phyloP scores from a whole-genome alignment of 2,329 filamentous ascomycete species.

The Colletotrichum orchidophilum region DNA sequence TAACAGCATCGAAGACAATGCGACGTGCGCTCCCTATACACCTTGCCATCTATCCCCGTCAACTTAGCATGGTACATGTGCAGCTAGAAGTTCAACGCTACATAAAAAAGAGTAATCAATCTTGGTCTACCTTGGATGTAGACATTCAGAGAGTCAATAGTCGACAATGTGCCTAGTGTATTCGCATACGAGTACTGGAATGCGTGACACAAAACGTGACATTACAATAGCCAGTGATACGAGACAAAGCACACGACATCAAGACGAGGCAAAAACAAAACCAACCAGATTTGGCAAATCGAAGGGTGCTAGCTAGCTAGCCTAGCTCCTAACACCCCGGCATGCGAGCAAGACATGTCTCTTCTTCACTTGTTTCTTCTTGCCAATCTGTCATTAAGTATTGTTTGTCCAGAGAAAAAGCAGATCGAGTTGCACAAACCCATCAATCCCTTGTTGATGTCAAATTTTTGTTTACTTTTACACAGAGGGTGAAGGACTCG shows the following conservation, averaged over 20 bases:
- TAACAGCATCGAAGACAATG: too few relatives aligned
- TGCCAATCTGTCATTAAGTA: neutral
- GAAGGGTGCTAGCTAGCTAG: neutral
- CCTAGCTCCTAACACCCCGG: too few relatives aligned
- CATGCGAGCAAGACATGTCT: slow-evolving; percentile 1
- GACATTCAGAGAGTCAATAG: too few relatives aligned
- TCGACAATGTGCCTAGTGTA: too few relatives aligned
- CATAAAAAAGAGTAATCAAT: too few relatives aligned
- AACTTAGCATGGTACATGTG: too few relatives aligned
- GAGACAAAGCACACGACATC: neutral
- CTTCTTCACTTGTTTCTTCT: neutral
- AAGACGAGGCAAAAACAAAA: neutral
- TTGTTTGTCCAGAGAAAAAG: neutral
- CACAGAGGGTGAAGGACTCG: neutral
- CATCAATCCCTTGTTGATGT: neutral
- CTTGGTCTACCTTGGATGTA: too few relatives aligned
- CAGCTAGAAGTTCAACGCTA: too few relatives aligned
- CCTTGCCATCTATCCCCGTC: too few relatives aligned
- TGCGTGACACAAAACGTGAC: neutral
- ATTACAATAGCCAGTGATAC: neutral
- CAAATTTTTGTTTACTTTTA: neutral
- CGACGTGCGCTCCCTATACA: too few relatives aligned
- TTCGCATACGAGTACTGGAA: too few relatives aligned
- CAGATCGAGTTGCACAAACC: neutral
- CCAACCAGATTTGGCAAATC: neutral